Base-by-base conservation (phyloP, 2,329 filamentous ascomycete species). In the Penicillium palitans region DNA sequence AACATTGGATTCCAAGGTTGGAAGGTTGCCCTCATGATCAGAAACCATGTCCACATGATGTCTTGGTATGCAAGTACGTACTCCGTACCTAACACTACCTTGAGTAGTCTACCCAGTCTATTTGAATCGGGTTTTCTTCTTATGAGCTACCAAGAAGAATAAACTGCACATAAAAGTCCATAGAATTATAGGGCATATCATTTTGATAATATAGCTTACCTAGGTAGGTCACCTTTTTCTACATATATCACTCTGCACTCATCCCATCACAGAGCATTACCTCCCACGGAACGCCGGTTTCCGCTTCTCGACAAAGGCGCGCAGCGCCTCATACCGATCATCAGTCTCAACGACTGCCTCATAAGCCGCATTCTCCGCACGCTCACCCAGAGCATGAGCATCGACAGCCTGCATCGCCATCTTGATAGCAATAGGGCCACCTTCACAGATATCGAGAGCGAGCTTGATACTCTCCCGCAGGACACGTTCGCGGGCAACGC, bases 301-400 rank as follows among this genome's bases (percentile, higher is more conserved):
- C 68, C 88, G 83, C 82, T 90, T 90, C 79, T 90, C 88, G 53
- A 79, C 82, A 78, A 99, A 99, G 0, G 95, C 95, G 74, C 79
- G 84, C 62, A 99, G 80, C 37, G 95, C 95, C 81, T 98, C 95
- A 68, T 91, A 81, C 59, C 93, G 83, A 79, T 99, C 95, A 72
- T 93, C 88, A 0, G 91, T 96, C 61, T 82, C 84, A 17, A 97
- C 83, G 4, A 98, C 91, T 27, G 87, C 81, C 70, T 91, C 85
- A 74, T 98, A 98, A 78, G 93, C 92, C 66, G 84, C 82, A 74
- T 92, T 93, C 80, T 97, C 95, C n/a, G 88, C 84, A 70, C 85
- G 84, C 77, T 95, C 90, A 5, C 83, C 84, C 64, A 77, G 70
- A 62, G 79, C 83, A 78, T 73, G 91, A 74, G 83, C 86, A 53